phyloP scores from a whole-genome alignment of 306 rosid species.

The Quercus agrifolia region DNA sequence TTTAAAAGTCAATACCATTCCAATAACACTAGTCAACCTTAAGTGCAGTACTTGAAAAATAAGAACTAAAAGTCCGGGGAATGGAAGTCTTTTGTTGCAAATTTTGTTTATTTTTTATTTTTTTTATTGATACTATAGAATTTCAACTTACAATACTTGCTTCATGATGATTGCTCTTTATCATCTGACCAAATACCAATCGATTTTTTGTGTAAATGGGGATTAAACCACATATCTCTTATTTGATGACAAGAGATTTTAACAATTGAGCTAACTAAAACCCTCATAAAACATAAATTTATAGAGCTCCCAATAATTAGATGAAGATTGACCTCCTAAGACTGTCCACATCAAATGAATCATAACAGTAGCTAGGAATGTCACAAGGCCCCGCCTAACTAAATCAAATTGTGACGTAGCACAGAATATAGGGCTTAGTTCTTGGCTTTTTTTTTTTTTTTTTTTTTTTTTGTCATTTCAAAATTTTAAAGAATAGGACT shows the following conservation, averaged over 20 bases:
- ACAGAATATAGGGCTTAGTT: too few species aligned
- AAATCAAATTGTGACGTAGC: neutral
- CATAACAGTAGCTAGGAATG: neutral
- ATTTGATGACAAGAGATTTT: too few species aligned
- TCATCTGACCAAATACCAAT: too few species aligned
- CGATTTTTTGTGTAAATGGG: too few species aligned
- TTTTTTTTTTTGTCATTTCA: too few species aligned
- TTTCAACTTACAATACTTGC: neutral
- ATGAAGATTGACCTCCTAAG: neutral
- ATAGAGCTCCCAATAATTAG: neutral
- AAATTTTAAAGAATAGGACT: too few species aligned
- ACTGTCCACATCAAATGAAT: neutral
- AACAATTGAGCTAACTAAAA: neutral
- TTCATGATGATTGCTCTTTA: too few species aligned
- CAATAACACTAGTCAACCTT: neutral
- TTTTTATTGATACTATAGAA: too few species aligned
- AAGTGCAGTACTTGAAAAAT: neutral
- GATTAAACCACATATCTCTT: too few species aligned
- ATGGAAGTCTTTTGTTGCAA: neutral
- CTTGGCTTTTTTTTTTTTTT: too few species aligned
- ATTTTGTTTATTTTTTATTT: too few species aligned
- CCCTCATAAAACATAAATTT: neutral
- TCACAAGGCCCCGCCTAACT: neutral
- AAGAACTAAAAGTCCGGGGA: neutral
- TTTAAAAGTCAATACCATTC: neutral